Evolutionary conservation across 2,329 filamentous ascomycete genomes (phyloP), one percentile per base, ranked within the genome.

Genomic region (Hypoxylon sp.): DNA sequence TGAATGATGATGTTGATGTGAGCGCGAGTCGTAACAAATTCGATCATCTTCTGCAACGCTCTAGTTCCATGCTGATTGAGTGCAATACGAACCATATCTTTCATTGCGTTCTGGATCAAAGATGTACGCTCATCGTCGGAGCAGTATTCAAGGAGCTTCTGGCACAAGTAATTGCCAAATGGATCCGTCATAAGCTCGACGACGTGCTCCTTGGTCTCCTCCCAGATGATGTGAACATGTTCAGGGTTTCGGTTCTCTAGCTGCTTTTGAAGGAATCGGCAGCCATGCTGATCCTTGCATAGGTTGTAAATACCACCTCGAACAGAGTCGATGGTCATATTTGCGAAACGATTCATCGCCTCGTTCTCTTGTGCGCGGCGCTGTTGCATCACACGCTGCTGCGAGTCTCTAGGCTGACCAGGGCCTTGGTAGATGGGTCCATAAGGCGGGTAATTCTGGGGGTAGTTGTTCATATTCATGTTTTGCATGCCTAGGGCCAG

Each of bases 31-130:
- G 91, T 92, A 76, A 99, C 93, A 79, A 93, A 97, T 82, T 99
- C 96, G 73, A 99, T 99, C 96, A 99, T 99, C 87, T 98, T 99
- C 84, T 99, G 96, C 66, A 99, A 84, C 70, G 96, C 96, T 59
- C 96, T 91, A 66, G 96, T 99, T 74, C 96, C 96, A 79, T 99
- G 96, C 83, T 98, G 95, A 82, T 99, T 98, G 67, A 98, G 85
- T 26, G 96, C 96, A 77, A 99, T 98, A 75, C 91, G 91, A 24
- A 97, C 94, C 85, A 99, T 93, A 71, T 95, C 91, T 59, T 90
- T 87, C 17, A 94, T 90, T 44, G 96, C 94, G 75, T 97, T 97
- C 80, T 94, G 90, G 75, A 99, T 97, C 70, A 99, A 88, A 47
- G 91, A 89, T 59, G 95, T 98, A 73, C 96, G 94, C 84, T 99